These are phyloP conservation scores for Dioszegia aurantiaca DNA, from an alignment of 768 basidiomycete species.

Conservation along the genomic window DNA sequence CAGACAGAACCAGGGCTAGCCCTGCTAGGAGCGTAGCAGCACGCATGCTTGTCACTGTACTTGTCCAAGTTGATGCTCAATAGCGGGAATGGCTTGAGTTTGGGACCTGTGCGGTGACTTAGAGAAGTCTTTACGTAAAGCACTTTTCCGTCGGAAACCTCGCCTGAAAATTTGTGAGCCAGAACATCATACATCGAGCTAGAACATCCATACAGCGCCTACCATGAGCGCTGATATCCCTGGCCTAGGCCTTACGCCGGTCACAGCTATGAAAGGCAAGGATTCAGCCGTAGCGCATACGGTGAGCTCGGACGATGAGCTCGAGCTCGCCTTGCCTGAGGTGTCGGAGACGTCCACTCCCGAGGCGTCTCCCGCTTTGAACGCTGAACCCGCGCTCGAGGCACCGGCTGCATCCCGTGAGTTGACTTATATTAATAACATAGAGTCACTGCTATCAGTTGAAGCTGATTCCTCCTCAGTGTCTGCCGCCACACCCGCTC, in stretches of 20 bases:
- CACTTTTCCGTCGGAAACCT: neutral
- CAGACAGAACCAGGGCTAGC: neutral
- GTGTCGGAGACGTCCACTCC: constrained; percentile 1
- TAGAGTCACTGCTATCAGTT: no score
- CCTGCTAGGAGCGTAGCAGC: constrained; percentile 9
- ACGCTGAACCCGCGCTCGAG: no score
- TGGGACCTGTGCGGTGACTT: no score
- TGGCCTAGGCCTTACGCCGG: neutral
- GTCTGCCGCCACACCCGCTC: neutral
- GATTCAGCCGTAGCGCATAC: neutral
- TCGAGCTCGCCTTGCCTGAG: constrained; percentile 20
- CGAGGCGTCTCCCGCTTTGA: neutral
- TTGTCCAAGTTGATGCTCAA: no score
- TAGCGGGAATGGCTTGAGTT: no score
- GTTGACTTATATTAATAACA: no score
- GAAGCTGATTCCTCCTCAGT: neutral
- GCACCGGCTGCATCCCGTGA: no score
- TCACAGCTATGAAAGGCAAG: no score
- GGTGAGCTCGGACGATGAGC: constrained; percentile 24
- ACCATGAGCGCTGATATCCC: neutral
- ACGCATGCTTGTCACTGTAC: neutral
- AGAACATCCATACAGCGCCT: neutral
- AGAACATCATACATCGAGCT: neutral
- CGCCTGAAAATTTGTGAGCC: neutral
- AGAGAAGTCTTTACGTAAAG: no score